Conservation (phyloP, 208 protist genomes). For the Leishmania mexicana region DNA sequence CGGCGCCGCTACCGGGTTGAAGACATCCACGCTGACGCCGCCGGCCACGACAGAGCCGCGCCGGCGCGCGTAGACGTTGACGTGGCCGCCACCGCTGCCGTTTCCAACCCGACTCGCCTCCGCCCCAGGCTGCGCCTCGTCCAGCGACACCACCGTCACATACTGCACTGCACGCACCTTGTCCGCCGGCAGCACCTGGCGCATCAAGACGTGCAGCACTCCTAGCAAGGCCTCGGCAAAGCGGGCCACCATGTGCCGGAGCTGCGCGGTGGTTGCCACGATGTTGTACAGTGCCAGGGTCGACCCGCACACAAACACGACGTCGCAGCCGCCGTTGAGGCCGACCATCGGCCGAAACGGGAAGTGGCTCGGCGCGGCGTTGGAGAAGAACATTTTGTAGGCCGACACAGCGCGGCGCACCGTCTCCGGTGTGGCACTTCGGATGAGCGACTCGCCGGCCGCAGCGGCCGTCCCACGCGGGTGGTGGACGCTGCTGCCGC, state of each 20-base stretch:
- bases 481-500: constrained; percentile 21
- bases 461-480: background rate
- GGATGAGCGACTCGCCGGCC: constrained; percentile 25
- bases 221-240: constrained; percentile 83
- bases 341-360: constrained; percentile 73
- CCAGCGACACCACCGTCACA: constrained; percentile 75
- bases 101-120: background rate
- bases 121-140: constrained; percentile 36
- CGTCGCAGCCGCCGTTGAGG: constrained; percentile 83
- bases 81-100: background rate
- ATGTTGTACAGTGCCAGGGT: constrained; percentile 80
- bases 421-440: constrained; percentile 61
- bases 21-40: constrained; percentile 27
- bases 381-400: constrained; percentile 78
- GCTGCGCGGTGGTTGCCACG: constrained; percentile 56
- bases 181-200: constrained; percentile 65
- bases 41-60: background rate
- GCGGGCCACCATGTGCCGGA: constrained; percentile 45
- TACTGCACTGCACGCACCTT: constrained; percentile 70
- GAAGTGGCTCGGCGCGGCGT: constrained; percentile 61
- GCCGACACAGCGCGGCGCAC: constrained; percentile 62
- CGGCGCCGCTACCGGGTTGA: constrained; percentile 10
- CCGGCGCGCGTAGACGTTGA: constrained; percentile 1
- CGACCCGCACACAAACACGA: constrained; percentile 66
- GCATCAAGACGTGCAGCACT: constrained; percentile 70